Evolutionary conservation across 179 eudicot genomes (phyloP), one percentile per base, ranked within the genome.

Genomic region (Beta lomatogona): DNA sequence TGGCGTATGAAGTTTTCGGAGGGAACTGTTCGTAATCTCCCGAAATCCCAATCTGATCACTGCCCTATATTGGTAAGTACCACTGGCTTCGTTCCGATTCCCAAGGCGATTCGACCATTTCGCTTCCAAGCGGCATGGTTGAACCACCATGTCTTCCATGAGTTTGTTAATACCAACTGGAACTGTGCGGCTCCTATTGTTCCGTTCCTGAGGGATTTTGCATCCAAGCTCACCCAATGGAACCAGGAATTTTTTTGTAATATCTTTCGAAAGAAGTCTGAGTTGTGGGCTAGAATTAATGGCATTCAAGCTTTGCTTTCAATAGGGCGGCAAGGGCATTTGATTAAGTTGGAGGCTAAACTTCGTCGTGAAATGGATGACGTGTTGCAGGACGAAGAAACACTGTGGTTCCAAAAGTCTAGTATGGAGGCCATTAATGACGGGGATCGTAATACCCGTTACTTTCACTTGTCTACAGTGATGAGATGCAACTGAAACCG

Each of bases 331-430:
- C 6, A 7, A 4, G 22, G 46, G 2, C 6, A 16, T 1, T 5
- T 74, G 6, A 12, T 55, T 0, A 57, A 74, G 31, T 9, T 55
- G 0, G 65, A 74, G 3, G 14, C 3, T 0, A 15, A 55, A 9
- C 6, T 74, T 4, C 14, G 9, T 10, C 2, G 31, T 0, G 14
- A 65, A 8, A 0, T 77, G 2, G 79, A 77, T 0, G 46, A 65
- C 2, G 61, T 77, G 0, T 5, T 77, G 1, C 0, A 45, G 0
- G 44, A 77, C 1, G 45, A 61, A n/a, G 71, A 77, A 4, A 19
- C n/a, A 0, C 1, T 76, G 0, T 76, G 79, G 79, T 77, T 77
- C n/a, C 79, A 77, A 22, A 77, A 77, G 4, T 77, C 71, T 1
- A 4, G 79, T 0, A 48, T 48, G 12, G 45, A 77, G 2, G n/a